Evolutionary conservation across 2,329 filamentous ascomycete species (phyloP).

Genomic region (Fusarium sororula): DNA sequence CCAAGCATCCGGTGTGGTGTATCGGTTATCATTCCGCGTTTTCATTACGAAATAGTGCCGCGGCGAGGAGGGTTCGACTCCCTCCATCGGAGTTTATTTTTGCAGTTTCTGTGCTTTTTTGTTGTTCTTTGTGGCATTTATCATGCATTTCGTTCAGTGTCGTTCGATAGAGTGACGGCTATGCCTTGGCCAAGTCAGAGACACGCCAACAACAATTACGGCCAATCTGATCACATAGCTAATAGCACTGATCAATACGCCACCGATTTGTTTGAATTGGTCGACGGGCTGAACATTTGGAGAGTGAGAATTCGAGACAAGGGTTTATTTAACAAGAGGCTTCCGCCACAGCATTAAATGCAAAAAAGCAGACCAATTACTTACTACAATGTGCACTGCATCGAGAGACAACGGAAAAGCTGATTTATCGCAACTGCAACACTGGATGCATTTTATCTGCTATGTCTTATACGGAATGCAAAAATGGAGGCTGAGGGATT

Average conservation of each 20-base stretch:
- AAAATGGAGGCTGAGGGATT: slow-evolving; percentile 20
- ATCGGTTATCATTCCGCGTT: slow-evolving; percentile 27
- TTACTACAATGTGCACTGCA: neutral
- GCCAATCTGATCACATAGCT: neutral
- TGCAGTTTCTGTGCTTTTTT: neutral
- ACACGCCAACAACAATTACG: neutral
- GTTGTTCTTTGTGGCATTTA: neutral
- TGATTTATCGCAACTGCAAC: fast-evolving
- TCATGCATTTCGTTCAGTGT: neutral
- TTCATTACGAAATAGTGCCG: slow-evolving; percentile 1
- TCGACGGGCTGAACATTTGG: fast-evolving
- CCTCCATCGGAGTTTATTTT: slow-evolving; percentile 14
- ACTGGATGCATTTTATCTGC: fast-evolving
- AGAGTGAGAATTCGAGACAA: neutral
- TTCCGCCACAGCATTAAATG: too few species aligned
- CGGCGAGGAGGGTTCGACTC: slow-evolving; percentile 25
- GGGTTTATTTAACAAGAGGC: neutral
- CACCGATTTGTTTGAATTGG: fast-evolving
- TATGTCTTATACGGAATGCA: fast-evolving
- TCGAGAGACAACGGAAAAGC: too few species aligned
- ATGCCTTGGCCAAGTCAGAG: neutral
- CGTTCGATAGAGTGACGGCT: neutral
- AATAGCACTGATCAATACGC: fast-evolving
- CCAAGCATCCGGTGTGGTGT: slow-evolving; percentile 14
- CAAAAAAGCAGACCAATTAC: fast-evolving